Conservation (phyloP, 2,329 filamentous ascomycete genomes). For the Sporothrix humicola region DNA sequence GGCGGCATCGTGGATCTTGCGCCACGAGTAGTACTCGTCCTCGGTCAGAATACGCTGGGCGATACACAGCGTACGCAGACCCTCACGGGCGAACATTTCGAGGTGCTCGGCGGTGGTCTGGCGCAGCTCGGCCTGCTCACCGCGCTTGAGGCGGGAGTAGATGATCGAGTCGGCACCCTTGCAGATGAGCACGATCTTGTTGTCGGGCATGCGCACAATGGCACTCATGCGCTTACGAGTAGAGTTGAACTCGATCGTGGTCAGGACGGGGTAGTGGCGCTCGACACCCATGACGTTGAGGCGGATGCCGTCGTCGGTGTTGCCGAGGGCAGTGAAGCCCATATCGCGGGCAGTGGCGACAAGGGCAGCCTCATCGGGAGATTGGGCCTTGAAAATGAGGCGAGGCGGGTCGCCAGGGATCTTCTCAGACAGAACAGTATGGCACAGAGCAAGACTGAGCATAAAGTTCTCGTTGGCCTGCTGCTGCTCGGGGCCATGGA, state of each 20-base stretch:
- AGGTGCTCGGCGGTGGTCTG: slow-evolving; percentile 87
- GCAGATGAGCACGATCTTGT: slow-evolving; percentile 88
- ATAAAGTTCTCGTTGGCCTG: slow-evolving; percentile 86
- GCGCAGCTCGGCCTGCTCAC: slow-evolving; percentile 84
- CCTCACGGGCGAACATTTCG: slow-evolving; percentile 95
- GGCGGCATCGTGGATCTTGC: slow-evolving; percentile 83
- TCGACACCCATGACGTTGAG: slow-evolving; percentile 88
- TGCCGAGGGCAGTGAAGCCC: slow-evolving; percentile 89
- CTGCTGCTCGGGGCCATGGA: slow-evolving; percentile 76
- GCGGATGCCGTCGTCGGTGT: slow-evolving; percentile 78
- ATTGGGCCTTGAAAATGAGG: slow-evolving; percentile 96
- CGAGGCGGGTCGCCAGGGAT: slow-evolving; percentile 86
- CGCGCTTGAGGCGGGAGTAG: slow-evolving; percentile 84
- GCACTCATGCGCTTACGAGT: slow-evolving; percentile 97
- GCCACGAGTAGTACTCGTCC: slow-evolving; percentile 84
- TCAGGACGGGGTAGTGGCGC: slow-evolving; percentile 82
- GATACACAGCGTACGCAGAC: slow-evolving; percentile 91
- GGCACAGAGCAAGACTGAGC: slow-evolving; percentile 92
- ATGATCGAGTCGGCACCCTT: slow-evolving; percentile 98
- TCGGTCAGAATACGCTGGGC: slow-evolving; percentile 81
- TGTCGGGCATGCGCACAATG: slow-evolving; percentile 92
- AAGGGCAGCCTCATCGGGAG: slow-evolving; percentile 92
- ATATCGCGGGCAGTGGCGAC: slow-evolving; percentile 94
- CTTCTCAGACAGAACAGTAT: slow-evolving; percentile 92
- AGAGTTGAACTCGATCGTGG: slow-evolving; percentile 97